Conservation (phyloP, 495 filamentous ascomycete genomes). For the Sporormia fimetaria region DNA sequence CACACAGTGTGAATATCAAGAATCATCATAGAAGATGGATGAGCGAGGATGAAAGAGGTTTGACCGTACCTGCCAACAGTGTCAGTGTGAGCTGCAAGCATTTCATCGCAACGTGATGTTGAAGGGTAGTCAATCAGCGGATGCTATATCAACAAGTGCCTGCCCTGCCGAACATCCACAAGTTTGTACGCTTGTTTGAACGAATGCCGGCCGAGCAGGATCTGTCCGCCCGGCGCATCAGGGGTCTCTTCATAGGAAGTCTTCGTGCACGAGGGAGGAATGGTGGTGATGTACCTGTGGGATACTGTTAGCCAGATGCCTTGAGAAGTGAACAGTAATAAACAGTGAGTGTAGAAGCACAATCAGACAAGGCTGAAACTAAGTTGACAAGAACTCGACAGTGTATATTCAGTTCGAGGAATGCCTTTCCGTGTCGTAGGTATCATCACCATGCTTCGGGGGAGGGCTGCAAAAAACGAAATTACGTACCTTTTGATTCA, state of each 20-base stretch:
- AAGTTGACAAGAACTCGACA: slow-evolving; percentile 72
- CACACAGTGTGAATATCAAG: slow-evolving; percentile 99
- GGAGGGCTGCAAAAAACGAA: slow-evolving; percentile 21
- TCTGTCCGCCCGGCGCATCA: slow-evolving; percentile 99
- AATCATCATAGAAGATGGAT: slow-evolving; percentile 52
- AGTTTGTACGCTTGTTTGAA: slow-evolving; percentile 77
- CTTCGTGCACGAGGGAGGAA: slow-evolving; percentile 17
- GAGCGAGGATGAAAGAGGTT: slow-evolving; percentile 14
- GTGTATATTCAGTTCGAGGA: slow-evolving; percentile 87
- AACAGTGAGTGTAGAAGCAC: slow-evolving; percentile 12
- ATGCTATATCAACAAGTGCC: slow-evolving; percentile 96
- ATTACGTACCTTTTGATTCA: slow-evolving; percentile 47
- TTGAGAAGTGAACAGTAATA: slow-evolving; percentile 19
- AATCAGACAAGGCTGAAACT: slow-evolving; percentile 99
- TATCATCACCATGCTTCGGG: slow-evolving; percentile 66
- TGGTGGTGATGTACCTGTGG: slow-evolving; percentile 44
- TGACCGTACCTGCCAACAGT: slow-evolving; percentile 5
- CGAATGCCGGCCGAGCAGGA: slow-evolving; percentile 49
- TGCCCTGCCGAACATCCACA: slow-evolving; percentile 54
- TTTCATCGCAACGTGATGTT: slow-evolving; percentile 1
- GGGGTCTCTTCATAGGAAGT: slow-evolving; percentile 62
- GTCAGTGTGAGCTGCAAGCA: slow-evolving; percentile 3
- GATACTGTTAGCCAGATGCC: slow-evolving; percentile 37
- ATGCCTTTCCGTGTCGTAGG: slow-evolving; percentile 85
- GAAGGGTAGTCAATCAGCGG: slow-evolving; percentile 58